Conservation (phyloP, 2,329 filamentous ascomycete genomes). For the Monilinia fructicola region DNA sequence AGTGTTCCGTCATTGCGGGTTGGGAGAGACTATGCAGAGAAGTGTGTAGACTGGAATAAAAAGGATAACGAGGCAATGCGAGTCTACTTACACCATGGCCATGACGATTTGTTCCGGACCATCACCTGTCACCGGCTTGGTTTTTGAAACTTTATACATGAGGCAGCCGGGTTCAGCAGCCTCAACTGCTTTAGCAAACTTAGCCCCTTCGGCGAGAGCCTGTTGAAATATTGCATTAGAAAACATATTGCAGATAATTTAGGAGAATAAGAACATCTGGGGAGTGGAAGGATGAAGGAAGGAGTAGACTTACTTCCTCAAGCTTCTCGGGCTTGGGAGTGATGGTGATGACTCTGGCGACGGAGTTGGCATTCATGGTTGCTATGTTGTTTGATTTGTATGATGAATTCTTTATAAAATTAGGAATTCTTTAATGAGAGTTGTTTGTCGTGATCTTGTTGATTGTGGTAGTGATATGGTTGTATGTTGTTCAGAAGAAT, state of each 20-base stretch:
- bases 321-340: slow-evolving; percentile 14
- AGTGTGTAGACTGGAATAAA: background rate
- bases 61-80: background rate
- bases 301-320: background rate
- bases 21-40: background rate
- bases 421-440: background rate
- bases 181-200: slow-evolving; percentile 1
- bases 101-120: slow-evolving; percentile 18
- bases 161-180: slow-evolving; percentile 6
- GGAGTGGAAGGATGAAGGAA: background rate
- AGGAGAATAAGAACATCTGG: background rate
- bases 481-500: background rate
- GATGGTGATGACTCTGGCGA: slow-evolving; percentile 6
- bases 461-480: background rate
- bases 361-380: slow-evolving; percentile 1
- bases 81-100: background rate
- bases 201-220: background rate
- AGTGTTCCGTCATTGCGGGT: background rate
- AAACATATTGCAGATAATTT: background rate
- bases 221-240: slow-evolving; percentile 1
- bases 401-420: background rate
- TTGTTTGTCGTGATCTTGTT: background rate
- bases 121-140: slow-evolving; percentile 4
- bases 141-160: slow-evolving; percentile 11
- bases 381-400: background rate